A percentile compares a stretch with the other conserved stretches of the same genome.
Evolutionary conservation across 2,329 filamentous ascomycete genomes (phyloP).

Genomic region (Epichloe bromicola): DNA sequence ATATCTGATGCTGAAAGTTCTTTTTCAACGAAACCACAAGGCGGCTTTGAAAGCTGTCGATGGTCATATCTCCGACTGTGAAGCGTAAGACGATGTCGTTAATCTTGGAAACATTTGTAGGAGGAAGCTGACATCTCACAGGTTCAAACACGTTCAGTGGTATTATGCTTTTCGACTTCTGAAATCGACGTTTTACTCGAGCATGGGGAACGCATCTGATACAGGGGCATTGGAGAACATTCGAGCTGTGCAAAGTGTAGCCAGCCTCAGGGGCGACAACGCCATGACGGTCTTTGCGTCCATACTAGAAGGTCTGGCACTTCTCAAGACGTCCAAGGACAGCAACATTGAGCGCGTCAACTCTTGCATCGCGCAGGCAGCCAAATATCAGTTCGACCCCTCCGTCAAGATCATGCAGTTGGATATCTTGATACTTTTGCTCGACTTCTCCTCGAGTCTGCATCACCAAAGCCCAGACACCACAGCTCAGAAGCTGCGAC

Average conservation of each 20-base stretch:
- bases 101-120: background rate
- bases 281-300: conserved; percentile 53
- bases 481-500: conserved; percentile 45
- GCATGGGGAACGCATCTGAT: conserved; percentile 47
- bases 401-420: conserved; percentile 53
- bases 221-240: conserved; percentile 54
- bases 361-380: conserved; percentile 58
- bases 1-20: conserved; percentile 55
- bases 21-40: conserved; percentile 58
- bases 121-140: conserved; percentile 13
- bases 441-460: conserved; percentile 59
- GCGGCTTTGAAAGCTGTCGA: conserved; percentile 63
- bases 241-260: conserved; percentile 46
- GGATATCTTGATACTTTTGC: conserved; percentile 48
- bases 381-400: conserved; percentile 56
- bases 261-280: conserved; percentile 46
- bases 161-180: conserved; percentile 65
- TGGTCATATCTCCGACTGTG: conserved; percentile 52
- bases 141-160: conserved; percentile 57
- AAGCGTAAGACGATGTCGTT: conserved; percentile 35
- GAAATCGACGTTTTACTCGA: conserved; percentile 55
- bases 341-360: conserved; percentile 60
- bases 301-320: conserved; percentile 55
- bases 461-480: conserved; percentile 46
- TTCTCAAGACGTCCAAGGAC: conserved; percentile 49